Evolutionary conservation across 1,284 basidiomycete species (phyloP).

Genomic region (Agroathelia rolfsii): DNA sequence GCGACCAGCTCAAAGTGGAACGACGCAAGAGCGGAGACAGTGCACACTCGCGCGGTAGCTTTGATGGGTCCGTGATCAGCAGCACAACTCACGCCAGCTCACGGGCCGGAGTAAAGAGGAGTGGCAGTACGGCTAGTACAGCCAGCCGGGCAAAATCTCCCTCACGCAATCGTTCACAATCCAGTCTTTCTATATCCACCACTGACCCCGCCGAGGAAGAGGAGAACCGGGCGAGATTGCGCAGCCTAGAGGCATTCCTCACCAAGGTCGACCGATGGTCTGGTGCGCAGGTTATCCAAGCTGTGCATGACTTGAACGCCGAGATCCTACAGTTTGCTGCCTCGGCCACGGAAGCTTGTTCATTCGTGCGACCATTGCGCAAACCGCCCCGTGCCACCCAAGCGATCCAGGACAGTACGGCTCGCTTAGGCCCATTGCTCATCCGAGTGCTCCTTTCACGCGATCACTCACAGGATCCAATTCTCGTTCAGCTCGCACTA

Average conservation of each 20-base stretch:
- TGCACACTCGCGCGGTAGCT: constrained; percentile 10
- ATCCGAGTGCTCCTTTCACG: constrained; percentile 46
- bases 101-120: constrained; percentile 2
- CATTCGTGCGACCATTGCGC: constrained; percentile 14
- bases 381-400: constrained; percentile 27
- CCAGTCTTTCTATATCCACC: too few relatives aligned
- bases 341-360: constrained; percentile 53
- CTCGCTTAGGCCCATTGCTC: constrained; percentile 49
- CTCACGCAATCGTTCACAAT: too few relatives aligned
- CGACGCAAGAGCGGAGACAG: constrained; percentile 21
- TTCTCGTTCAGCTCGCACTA: constrained; percentile 61
- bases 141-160: constrained; percentile 1
- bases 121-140: constrained; percentile 1
- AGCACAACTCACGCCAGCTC: not conserved
- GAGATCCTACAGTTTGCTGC: constrained; percentile 71
- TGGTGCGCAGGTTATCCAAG: constrained; percentile 64
- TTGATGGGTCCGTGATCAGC: not conserved
- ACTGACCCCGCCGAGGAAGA: constrained; percentile 19
- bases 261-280: constrained; percentile 67
- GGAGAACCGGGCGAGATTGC: constrained; percentile 32
- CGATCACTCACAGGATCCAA: constrained; percentile 64
- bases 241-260: constrained; percentile 53
- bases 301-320: constrained; percentile 68
- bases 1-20: constrained; percentile 12
- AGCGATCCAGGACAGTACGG: constrained; percentile 45